phyloP scores from a whole-genome alignment of 257 asterid species.

The Petunia secreta region DNA sequence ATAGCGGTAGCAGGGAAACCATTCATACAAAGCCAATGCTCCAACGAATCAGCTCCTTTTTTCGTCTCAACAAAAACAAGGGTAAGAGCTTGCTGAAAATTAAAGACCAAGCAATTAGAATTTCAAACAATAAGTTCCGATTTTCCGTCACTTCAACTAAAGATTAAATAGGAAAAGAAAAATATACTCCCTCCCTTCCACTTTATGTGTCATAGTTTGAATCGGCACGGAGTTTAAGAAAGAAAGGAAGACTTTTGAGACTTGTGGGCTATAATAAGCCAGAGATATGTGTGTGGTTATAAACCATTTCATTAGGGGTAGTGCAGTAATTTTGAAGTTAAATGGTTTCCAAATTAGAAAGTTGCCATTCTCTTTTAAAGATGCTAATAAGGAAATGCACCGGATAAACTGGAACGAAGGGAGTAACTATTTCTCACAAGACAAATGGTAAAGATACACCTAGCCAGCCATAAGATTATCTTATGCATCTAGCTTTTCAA shows the following conservation, averaged over 20 bases:
- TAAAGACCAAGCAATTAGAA: slow-evolving; percentile 17
- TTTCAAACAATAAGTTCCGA: neutral
- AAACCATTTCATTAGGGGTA: no score
- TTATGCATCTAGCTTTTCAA: neutral
- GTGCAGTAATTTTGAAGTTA: no score
- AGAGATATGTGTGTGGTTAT: no score
- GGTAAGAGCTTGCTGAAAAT: slow-evolving; percentile 45
- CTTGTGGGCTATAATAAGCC: no score
- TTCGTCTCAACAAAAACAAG: slow-evolving; percentile 71
- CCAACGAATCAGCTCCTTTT: slow-evolving; percentile 37
- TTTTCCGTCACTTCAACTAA: neutral
- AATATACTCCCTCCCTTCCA: no score
- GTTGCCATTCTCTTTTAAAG: no score
- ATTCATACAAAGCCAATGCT: slow-evolving; percentile 36
- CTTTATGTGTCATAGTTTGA: no score
- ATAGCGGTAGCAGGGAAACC: slow-evolving; percentile 37
- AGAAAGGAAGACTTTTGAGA: no score
- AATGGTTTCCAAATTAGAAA: no score
- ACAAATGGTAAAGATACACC: neutral
- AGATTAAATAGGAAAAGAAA: slow-evolving; percentile 11
- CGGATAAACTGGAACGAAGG: no score
- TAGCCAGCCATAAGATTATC: slow-evolving; percentile 11
- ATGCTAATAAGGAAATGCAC: no score
- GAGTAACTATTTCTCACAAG: neutral
- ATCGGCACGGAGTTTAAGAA: no score